Base-by-base conservation (phyloP, 2,329 filamentous ascomycete species). In the Fusarium sacchari region DNA sequence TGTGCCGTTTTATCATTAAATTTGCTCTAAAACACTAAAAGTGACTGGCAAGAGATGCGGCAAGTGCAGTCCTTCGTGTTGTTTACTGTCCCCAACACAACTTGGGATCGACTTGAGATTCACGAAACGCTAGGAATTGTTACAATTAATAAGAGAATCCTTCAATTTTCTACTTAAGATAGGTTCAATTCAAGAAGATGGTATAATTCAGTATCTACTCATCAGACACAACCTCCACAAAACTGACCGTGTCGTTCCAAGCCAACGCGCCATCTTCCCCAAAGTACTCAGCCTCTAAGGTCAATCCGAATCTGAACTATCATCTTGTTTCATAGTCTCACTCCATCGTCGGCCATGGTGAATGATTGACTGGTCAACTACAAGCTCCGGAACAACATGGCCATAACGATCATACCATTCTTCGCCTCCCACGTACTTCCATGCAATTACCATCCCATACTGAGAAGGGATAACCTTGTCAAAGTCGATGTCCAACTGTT, bases 71-170 rank as follows among this genome's bases (percentile, higher is more conserved):
- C 28, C 28, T 30, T 9, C 7, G 28, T 30, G 28, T 30, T 8
- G 28, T 30, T 30, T 30, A 9, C 28, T 30, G 28, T 30, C 28
- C 28, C 28, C 7, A 30, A 30, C 7, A 30, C 28, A 7, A 5
- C 22, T 50, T 9, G 22, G 47, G 7, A 34, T 20, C 0, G 11
- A 32, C 28, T 18, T 24, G 32, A 52, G 8, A 20, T 37, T 22
- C 24, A 15, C 18, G 7, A 9, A 15, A 12, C 3, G 3, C 5
- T 7, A 17, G 6, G 13, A 18, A 36, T 7, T 13, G 17, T 1
- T 22, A 11, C 18, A 12, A 22, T 53, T 7, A 22, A 13, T 7
- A 53, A 2, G 0, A 26, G 5, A 28, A 0, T 17, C 4, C 14
- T 22, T 11, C 7, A 26, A 37, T 37, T 22, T 5, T 17, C 6